phyloP scores from a whole-genome alignment of 108 stramenopile species.

The Cylindrotheca closterium region DNA sequence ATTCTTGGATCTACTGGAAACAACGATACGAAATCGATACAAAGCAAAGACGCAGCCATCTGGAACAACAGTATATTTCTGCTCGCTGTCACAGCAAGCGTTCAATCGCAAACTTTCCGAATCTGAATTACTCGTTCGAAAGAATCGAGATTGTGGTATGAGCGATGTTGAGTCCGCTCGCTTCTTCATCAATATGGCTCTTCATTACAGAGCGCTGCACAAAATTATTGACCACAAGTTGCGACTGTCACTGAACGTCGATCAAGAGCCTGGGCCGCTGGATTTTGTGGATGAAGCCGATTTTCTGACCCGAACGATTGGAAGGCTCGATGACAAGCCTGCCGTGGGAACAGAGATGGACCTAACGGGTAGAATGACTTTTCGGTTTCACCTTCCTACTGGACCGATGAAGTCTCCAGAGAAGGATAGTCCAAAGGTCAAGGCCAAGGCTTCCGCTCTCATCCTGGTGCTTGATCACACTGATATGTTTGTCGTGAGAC shows the following conservation, averaged over 20 bases:
- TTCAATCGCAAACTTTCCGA: slow-evolving; percentile 7
- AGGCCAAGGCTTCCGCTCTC: background rate
- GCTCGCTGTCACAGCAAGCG: slow-evolving; percentile 24
- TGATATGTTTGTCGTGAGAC: slow-evolving; percentile 61
- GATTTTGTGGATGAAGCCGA: slow-evolving; percentile 54
- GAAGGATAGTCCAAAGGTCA: background rate
- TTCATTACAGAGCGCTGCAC: slow-evolving; percentile 64
- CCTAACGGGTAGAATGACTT: slow-evolving; percentile 67
- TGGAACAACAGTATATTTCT: slow-evolving; percentile 13
- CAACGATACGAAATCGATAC: slow-evolving; percentile 35
- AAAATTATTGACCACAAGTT: slow-evolving; percentile 29
- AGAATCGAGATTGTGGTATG: slow-evolving; percentile 20
- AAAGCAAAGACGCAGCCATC: slow-evolving; percentile 14
- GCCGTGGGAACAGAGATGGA: slow-evolving; percentile 63
- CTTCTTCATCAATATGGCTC: slow-evolving; percentile 49
- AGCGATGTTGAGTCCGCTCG: slow-evolving; percentile 54
- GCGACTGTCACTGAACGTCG: background rate
- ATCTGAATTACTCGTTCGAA: slow-evolving; percentile 45
- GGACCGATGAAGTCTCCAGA: background rate
- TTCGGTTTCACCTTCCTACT: slow-evolving; percentile 37
- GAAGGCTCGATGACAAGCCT: slow-evolving; percentile 42
- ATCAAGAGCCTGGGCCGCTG: background rate
- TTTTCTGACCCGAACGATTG: slow-evolving; percentile 51
- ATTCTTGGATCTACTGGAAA: slow-evolving; percentile 45
- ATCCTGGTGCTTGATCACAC: slow-evolving; percentile 67